Percentiles rank a stretch among this genome's conserved stretches.
phyloP scores from a whole-genome alignment of 768 basidiomycete species.

The Lenzites betulinus region DNA sequence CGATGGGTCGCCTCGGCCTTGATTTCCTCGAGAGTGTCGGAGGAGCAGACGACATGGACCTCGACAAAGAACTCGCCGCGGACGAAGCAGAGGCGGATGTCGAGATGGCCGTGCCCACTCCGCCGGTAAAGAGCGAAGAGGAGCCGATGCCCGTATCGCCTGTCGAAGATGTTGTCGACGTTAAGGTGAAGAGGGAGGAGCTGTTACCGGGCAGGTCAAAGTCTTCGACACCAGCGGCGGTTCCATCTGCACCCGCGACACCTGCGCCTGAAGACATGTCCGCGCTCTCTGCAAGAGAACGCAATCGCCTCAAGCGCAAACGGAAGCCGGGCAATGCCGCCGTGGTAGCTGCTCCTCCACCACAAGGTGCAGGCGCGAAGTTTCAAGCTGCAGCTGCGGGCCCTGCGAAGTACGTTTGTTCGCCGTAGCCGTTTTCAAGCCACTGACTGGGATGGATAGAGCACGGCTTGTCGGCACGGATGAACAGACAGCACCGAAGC shows the following conservation, averaged over 20 bases:
- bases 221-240: constrained; percentile 44
- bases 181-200: constrained; percentile 28
- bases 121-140: constrained; percentile 41
- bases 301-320: constrained; percentile 93
- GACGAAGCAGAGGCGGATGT: constrained; percentile 51
- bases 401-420: constrained; percentile 45
- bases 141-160: constrained; percentile 39
- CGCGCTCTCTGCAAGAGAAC: constrained; percentile 86
- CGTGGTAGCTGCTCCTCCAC: constrained; percentile 73
- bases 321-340: constrained; percentile 85
- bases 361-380: constrained; percentile 60
- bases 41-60: constrained; percentile 75
- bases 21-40: constrained; percentile 81
- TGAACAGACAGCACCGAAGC: constrained; percentile 45
- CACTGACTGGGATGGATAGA: constrained; percentile 38
- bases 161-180: constrained; percentile 46
- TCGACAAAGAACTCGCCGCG: constrained; percentile 77
- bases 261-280: constrained; percentile 57
- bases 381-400: constrained; percentile 61
- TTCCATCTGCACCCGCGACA: constrained; percentile 23
- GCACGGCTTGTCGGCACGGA: constrained; percentile 75
- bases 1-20: constrained; percentile 84
- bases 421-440: constrained; percentile 21
- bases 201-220: constrained; percentile 44
- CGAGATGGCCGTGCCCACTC: constrained; percentile 31